phyloP scores from a whole-genome alignment of 306 rosid species.

The Casuarina cunninghamiana region DNA sequence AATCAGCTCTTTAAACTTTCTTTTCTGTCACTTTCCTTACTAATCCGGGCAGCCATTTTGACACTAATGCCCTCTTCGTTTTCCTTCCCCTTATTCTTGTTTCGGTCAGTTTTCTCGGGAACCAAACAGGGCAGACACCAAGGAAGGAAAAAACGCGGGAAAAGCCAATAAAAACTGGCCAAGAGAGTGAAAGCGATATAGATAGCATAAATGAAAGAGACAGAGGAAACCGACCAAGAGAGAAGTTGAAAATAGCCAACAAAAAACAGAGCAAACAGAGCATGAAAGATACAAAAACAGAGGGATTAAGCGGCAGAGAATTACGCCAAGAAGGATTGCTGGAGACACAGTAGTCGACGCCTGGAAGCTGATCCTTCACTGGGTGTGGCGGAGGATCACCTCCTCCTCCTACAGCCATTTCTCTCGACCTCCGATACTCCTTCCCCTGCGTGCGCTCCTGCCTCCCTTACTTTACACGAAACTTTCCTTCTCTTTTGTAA shows the following conservation, averaged over 20 bases:
- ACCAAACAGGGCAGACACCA: constrained; percentile 10
- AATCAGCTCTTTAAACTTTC: background rate
- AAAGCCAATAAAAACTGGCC: background rate
- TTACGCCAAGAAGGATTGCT: constrained; percentile 85
- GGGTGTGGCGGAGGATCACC: constrained; percentile 72
- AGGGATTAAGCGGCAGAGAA: background rate
- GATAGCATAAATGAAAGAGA: background rate
- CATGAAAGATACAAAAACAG: background rate
- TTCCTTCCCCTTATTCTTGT: background rate
- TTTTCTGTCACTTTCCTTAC: background rate
- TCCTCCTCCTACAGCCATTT: constrained; percentile 17
- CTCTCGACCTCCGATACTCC: background rate
- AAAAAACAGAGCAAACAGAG: background rate
- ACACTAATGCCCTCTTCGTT: background rate
- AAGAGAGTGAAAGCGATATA: background rate
- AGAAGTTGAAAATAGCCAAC: constrained; percentile 13
- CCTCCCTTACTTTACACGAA: no score
- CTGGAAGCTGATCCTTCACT: constrained; percentile 78
- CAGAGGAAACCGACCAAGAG: background rate
- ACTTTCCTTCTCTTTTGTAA: background rate
- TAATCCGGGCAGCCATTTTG: background rate
- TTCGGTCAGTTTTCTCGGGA: constrained; percentile 4
- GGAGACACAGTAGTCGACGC: constrained; percentile 66
- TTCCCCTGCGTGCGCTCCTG: background rate
- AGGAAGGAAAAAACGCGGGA: background rate